Percentiles rank a stretch among this genome's conserved stretches.
Evolutionary conservation across 2,329 filamentous ascomycete species (phyloP).

Genomic region (Arachnopeziza araneosa): DNA sequence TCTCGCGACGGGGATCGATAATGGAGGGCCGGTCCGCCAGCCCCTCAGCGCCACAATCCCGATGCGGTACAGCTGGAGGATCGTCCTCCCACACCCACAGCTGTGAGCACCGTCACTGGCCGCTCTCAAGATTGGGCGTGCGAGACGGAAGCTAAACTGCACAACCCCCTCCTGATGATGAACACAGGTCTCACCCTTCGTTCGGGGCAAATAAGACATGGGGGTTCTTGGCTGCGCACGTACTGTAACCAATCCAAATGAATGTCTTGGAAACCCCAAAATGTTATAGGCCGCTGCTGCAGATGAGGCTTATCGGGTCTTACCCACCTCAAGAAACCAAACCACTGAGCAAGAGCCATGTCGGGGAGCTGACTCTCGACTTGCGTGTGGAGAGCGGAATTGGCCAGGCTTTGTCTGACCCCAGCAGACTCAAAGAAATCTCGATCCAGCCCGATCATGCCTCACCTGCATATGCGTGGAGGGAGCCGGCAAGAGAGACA

Average conservation of each 20-base stretch:
- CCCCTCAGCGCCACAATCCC: neutral
- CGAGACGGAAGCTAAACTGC: neutral
- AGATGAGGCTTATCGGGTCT: neutral
- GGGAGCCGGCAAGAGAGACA: too few species aligned
- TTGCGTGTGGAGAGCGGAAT: too few species aligned
- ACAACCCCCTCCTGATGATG: neutral
- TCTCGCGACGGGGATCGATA: neutral
- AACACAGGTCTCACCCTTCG: too few species aligned
- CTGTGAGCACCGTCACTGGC: neutral
- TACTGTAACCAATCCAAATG: neutral
- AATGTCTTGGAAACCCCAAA: neutral
- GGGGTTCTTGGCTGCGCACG: too few species aligned
- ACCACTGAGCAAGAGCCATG: neutral
- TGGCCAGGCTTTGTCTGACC: too few species aligned
- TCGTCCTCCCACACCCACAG: neutral
- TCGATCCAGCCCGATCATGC: too few species aligned
- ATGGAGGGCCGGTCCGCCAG: neutral
- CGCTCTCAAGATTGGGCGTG: neutral
- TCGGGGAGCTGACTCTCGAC: too few species aligned
- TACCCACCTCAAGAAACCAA: neutral
- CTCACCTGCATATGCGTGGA: too few species aligned
- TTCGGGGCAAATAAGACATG: too few species aligned
- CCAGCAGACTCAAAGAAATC: too few species aligned
- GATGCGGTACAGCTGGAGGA: neutral
- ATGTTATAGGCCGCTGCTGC: neutral